Conservation (phyloP, 345 rosid genomes). For the Linum trigynum region DNA sequence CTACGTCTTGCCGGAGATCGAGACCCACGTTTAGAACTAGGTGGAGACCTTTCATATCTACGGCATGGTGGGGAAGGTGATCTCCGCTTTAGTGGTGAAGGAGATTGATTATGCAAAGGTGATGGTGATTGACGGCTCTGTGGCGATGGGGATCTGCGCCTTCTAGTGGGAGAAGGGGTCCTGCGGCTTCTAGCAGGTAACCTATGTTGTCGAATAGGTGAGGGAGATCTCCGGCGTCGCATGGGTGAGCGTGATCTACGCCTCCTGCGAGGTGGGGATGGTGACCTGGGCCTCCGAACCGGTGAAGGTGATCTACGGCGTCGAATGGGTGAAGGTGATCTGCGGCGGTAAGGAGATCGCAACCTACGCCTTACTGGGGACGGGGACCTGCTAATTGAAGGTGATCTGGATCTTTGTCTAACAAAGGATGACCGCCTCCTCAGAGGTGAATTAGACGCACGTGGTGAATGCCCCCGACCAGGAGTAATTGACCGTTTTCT, state of each 20-base stretch:
- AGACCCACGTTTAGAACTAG: slow-evolving; percentile 22
- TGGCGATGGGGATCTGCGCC: slow-evolving; percentile 32
- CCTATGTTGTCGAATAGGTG: slow-evolving; percentile 13
- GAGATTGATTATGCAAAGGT: slow-evolving; percentile 7
- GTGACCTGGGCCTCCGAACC: slow-evolving; percentile 16
- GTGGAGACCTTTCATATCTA: slow-evolving; percentile 33
- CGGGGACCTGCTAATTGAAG: slow-evolving; percentile 11
- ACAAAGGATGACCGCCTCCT: slow-evolving; percentile 39
- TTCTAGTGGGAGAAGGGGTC: slow-evolving; percentile 21
- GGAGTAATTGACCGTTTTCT: slow-evolving; percentile 37
- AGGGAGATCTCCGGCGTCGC: slow-evolving; percentile 29
- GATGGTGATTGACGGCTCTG: slow-evolving; percentile 23
- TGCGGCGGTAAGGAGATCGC: slow-evolving; percentile 19
- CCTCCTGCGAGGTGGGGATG: slow-evolving; percentile 11
- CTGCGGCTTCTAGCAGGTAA: slow-evolving; percentile 9
- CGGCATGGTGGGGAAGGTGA: slow-evolving; percentile 14
- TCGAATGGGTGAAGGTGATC: slow-evolving; percentile 32
- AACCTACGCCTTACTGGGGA: slow-evolving; percentile 22
- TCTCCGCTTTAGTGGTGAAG: not conserved
- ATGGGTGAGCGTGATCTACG: slow-evolving; percentile 11
- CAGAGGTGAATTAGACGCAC: slow-evolving; percentile 43
- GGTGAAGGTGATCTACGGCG: slow-evolving; percentile 22
- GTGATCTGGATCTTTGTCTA: slow-evolving; percentile 47
- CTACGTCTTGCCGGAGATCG: slow-evolving; percentile 21
- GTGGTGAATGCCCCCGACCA: slow-evolving; percentile 36